Evolutionary conservation across 2,329 filamentous ascomycete genomes (phyloP), one percentile per base, ranked within the genome.

Genomic region (Drechslerella stenobrocha): DNA sequence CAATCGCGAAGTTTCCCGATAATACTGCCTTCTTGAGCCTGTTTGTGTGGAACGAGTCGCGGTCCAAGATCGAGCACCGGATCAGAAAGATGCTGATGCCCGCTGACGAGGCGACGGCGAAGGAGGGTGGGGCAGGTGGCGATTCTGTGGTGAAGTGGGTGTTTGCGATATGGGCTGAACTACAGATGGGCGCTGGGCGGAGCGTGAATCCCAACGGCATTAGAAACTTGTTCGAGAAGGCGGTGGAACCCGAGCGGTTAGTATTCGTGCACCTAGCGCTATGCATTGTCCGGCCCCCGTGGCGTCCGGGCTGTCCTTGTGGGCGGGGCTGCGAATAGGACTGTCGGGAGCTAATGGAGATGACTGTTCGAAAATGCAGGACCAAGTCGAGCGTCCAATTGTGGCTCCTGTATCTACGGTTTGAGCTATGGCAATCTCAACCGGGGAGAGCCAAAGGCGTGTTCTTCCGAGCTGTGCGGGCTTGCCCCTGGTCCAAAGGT

Each of bases 1-100:
- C 86, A 69, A 78, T 93, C 20, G 72, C 73, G 0, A 74, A 78
- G 4, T 95, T 90, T 74, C 89, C 90, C 0, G 79, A 80, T 48
- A 96, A 96, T 77, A 88, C 84, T 1, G 80, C 89, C 3, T 86
- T 96, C 69, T 80, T 95, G 0, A 79, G 82, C 0, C 77, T 93
- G 0, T 87, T 87, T 70, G 82, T 85, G n/a, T 88, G 86, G 79
- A 85, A 88, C 69, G 86, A 92, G 74, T 80, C 84, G 1, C 83
- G 86, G 5, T 83, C 89, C 42, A 82, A 86, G 22, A 81, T 93
- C 55, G 83, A 90, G 69, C 88, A 95, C 71, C 87, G 89, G 15
- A 83, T 95, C 18, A 84, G 88, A n/a, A 79, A 82, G 3, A 77
- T 88, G 53, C 11, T 66, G 6, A 78, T 91, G 8, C 76, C 81